phyloP scores from a whole-genome alignment of 1,284 basidiomycete species.

The Pseudozyma tsukubaensis region DNA sequence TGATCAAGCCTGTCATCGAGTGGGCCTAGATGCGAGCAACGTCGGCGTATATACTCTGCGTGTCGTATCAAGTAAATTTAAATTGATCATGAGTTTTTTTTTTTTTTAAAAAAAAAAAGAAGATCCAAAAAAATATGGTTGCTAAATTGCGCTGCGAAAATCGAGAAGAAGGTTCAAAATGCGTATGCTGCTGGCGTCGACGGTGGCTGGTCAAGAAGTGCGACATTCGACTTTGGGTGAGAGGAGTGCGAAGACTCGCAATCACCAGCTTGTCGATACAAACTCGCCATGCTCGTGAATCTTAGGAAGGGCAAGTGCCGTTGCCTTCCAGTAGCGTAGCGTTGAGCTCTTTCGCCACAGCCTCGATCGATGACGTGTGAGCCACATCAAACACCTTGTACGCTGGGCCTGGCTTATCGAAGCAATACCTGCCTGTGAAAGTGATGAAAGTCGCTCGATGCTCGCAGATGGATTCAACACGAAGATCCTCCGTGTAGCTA shows the following conservation, averaged over 20 bases:
- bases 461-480: conserved; percentile 33
- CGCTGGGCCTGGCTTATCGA: conserved; percentile 33
- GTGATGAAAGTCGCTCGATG: conserved; percentile 28
- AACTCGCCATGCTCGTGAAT: neutral
- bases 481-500: conserved; percentile 33
- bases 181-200: no score
- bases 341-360: conserved; percentile 21
- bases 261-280: no score
- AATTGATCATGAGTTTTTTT: no score
- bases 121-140: no score
- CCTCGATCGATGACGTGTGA: conserved; percentile 24
- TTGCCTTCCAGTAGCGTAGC: conserved; percentile 26
- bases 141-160: no score
- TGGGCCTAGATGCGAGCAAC: conserved; percentile 9
- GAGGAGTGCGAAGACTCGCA: no score
- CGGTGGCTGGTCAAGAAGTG: no score
- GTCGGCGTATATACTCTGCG: neutral
- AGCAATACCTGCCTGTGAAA: conserved; percentile 34
- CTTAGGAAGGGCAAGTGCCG: conserved; percentile 27
- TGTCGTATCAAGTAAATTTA: no score
- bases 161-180: no score
- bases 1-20: conserved; percentile 50
- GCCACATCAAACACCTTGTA: conserved; percentile 37
- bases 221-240: no score
- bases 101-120: no score